phyloP scores from a whole-genome alignment of 2,329 filamentous ascomycete genomes.

The Penicillium expansum region DNA sequence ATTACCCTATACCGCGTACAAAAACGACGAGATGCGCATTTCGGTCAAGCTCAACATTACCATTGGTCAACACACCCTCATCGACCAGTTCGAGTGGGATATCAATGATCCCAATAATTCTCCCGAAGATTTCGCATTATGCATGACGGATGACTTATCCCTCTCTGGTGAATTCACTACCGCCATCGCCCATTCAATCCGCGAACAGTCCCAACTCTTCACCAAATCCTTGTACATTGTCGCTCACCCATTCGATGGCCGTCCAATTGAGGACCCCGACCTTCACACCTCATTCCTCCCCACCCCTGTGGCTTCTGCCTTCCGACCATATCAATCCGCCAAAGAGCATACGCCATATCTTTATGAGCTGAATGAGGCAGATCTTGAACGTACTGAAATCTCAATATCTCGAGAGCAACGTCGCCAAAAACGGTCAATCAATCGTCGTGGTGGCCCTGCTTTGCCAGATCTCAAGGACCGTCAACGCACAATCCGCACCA shows the following conservation, averaged over 20 bases:
- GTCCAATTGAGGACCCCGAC: conserved; percentile 88
- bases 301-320: conserved; percentile 76
- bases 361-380: conserved; percentile 87
- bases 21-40: conserved; percentile 98
- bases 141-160: conserved; percentile 86
- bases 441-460: conserved; percentile 84
- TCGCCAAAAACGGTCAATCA: conserved; percentile 91
- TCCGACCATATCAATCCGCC: conserved; percentile 85
- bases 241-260: conserved; percentile 90
- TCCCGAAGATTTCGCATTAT: conserved; percentile 86
- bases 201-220: conserved; percentile 92
- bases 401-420: conserved; percentile 92
- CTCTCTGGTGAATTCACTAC: conserved; percentile 95
- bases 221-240: conserved; percentile 90
- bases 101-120: conserved; percentile 94
- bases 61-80: conserved; percentile 87
- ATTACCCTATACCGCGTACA: conserved; percentile 88
- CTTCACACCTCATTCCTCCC: conserved; percentile 80
- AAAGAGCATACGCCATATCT: conserved; percentile 93
- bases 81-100: conserved; percentile 99
- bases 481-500: conserved; percentile 85
- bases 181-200: conserved; percentile 94
- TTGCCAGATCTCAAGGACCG: conserved; percentile 95
- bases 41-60: conserved; percentile 96
- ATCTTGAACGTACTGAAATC: conserved; percentile 84